Evolutionary conservation across 2,329 filamentous ascomycete genomes (phyloP).

Genomic region (Raffaelea deltoideospora): DNA sequence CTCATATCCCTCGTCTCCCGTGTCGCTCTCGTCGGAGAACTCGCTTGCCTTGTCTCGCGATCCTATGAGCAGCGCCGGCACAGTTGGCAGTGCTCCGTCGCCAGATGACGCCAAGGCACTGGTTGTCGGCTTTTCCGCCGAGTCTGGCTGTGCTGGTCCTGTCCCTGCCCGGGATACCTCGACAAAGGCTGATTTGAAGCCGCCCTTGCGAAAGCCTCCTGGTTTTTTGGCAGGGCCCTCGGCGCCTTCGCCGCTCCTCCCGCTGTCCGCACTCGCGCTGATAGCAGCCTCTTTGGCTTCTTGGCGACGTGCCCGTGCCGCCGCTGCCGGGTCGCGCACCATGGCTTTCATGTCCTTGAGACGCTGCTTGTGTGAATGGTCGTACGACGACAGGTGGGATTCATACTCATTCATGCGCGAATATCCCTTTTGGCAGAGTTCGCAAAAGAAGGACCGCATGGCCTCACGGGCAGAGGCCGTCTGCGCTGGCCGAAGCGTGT

Average conservation of each 20-base stretch:
- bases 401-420: conserved; percentile 92
- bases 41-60: too few relatives aligned
- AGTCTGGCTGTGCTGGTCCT: conserved; percentile 11
- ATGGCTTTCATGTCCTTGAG: conserved; percentile 80
- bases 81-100: background rate
- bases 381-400: conserved; percentile 83
- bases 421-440: conserved; percentile 87
- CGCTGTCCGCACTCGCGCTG: conserved; percentile 45
- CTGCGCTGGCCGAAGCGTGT: conserved; percentile 42
- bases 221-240: conserved; percentile 39
- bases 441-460: conserved; percentile 67
- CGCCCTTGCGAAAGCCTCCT: conserved; percentile 65
- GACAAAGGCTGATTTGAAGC: conserved; percentile 65
- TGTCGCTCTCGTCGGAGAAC: conserved; percentile 37
- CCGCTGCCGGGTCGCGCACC: conserved; percentile 54
- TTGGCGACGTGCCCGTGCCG: conserved; percentile 49
- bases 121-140: conserved; percentile 5
- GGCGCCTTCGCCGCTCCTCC: conserved; percentile 14
- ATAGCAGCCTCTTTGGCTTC: conserved; percentile 57
- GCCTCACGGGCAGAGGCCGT: conserved; percentile 57
- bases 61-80: background rate
- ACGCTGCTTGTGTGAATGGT: conserved; percentile 87
- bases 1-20: conserved; percentile 57
- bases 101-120: background rate
- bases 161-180: conserved; percentile 25